These are phyloP conservation scores for Platanthera zijinensis DNA, from an alignment of 106 monocot genomes.

Conservation along the genomic window DNA sequence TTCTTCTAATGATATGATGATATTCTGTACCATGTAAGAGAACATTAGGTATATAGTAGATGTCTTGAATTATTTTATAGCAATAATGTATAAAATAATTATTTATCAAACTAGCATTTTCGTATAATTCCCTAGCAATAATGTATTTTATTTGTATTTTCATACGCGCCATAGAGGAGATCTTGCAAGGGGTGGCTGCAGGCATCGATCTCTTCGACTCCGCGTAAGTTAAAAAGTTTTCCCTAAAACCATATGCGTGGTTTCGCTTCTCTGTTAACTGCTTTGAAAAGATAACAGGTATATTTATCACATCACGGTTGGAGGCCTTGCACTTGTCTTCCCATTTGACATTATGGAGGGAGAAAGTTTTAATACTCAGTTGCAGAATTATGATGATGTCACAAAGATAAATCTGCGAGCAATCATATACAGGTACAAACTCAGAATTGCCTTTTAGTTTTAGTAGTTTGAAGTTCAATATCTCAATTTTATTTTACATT, in stretches of 20 bases:
- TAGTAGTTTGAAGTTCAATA: too few relatives aligned
- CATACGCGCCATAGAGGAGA: constrained; percentile 54
- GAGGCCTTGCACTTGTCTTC: constrained; percentile 79
- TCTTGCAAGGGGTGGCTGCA: constrained; percentile 86
- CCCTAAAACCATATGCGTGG: not conserved
- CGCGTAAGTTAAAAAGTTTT: constrained; percentile 38
- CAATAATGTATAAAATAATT: too few relatives aligned
- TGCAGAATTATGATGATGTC: constrained; percentile 33
- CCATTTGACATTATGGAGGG: constrained; percentile 47
- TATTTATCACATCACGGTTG: constrained; percentile 86
- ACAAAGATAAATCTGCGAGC: constrained; percentile 90
- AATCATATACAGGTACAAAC: constrained; percentile 55
- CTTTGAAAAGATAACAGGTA: constrained; percentile 41
- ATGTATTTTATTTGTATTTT: constrained; percentile 2
- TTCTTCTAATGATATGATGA: too few relatives aligned
- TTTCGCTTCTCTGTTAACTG: not conserved
- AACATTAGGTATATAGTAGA: too few relatives aligned
- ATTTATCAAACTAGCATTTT: too few relatives aligned
- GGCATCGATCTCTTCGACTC: constrained; percentile 97
- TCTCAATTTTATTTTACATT: too few relatives aligned
- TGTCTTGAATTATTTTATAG: too few relatives aligned
- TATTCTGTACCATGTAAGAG: too few relatives aligned
- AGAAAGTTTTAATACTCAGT: constrained; percentile 12
- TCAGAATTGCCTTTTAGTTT: not conserved
- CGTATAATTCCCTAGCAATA: not conserved